These are phyloP conservation scores for Lobulomyces angularis DNA, from an alignment of 192 early-diverging fungal species.

Conservation along the genomic window DNA sequence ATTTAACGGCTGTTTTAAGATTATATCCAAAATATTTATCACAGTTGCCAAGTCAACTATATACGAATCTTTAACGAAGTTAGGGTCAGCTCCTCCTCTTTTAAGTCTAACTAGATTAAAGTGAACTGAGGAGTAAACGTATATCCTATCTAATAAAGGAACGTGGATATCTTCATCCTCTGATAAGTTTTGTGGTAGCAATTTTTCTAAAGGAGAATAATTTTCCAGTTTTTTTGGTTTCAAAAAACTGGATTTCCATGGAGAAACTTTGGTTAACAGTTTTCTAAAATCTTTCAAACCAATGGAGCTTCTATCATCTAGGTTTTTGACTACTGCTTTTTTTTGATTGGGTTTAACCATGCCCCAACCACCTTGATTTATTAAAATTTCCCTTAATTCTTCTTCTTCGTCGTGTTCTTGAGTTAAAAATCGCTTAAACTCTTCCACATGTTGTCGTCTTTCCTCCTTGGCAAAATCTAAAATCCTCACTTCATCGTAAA, in stretches of 20 bases:
- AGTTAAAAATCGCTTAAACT: slow-evolving; percentile 11
- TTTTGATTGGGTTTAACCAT: slow-evolving; percentile 7
- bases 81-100: not conserved
- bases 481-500: slow-evolving; percentile 32
- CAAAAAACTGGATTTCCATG: slow-evolving; percentile 14
- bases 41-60: slow-evolving; percentile 46
- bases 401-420: slow-evolving; percentile 27
- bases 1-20: slow-evolving; percentile 43
- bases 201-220: not conserved
- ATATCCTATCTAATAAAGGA: slow-evolving; percentile 33
- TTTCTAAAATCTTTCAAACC: slow-evolving; percentile 30
- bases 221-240: not conserved
- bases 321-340: slow-evolving; percentile 4
- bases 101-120: slow-evolving; percentile 27
- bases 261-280: slow-evolving; percentile 30
- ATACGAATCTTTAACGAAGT: not conserved
- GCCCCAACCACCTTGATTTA: slow-evolving; percentile 30
- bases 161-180: slow-evolving; percentile 22
- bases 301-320: slow-evolving; percentile 17
- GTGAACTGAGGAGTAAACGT: slow-evolving; percentile 42
- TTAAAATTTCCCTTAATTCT: slow-evolving; percentile 14
- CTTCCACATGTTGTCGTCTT: slow-evolving; percentile 12
- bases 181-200: not conserved
- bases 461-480: slow-evolving; percentile 32
- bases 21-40: slow-evolving; percentile 39